Percentiles rank a stretch among this genome's conserved stretches.
These are phyloP conservation scores for Solanum lignicaule DNA, from an alignment of 257 asterid genomes.

Conservation along the genomic window DNA sequence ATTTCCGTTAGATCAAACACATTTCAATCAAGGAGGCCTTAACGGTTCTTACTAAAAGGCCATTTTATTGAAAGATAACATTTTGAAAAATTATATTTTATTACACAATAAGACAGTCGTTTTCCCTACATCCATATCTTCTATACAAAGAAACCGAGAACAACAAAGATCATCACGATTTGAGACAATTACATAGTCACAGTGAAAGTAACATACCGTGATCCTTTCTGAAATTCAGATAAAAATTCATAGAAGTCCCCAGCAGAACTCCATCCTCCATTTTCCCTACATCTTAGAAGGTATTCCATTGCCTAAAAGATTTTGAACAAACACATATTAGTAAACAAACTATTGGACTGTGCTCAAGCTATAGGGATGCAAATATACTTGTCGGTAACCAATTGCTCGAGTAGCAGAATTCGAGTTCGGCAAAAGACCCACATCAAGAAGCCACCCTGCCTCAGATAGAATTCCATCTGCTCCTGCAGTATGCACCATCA, in stretches of 20 bases:
- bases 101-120: background rate
- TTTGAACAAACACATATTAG: background rate
- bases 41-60: background rate
- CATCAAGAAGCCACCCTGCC: constrained; percentile 85
- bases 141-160: background rate
- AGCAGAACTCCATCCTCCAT: constrained; percentile 60
- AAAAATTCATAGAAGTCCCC: constrained; percentile 50
- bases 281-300: constrained; percentile 58
- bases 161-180: background rate
- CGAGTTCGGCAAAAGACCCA: constrained; percentile 79
- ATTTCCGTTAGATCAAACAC: background rate
- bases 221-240: constrained; percentile 71
- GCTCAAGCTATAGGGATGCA: background rate
- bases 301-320: constrained; percentile 77
- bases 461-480: constrained; percentile 71
- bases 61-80: background rate
- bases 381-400: constrained; percentile 86
- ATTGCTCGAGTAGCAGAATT: constrained; percentile 93
- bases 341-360: background rate
- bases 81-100: background rate
- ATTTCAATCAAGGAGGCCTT: background rate
- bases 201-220: constrained; percentile 37
- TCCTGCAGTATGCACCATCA: constrained; percentile 16
- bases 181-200: background rate
- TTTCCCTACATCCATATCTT: background rate